Conservation (phyloP, 2,329 filamentous ascomycete genomes). For the Rhynchosporium secalis region DNA sequence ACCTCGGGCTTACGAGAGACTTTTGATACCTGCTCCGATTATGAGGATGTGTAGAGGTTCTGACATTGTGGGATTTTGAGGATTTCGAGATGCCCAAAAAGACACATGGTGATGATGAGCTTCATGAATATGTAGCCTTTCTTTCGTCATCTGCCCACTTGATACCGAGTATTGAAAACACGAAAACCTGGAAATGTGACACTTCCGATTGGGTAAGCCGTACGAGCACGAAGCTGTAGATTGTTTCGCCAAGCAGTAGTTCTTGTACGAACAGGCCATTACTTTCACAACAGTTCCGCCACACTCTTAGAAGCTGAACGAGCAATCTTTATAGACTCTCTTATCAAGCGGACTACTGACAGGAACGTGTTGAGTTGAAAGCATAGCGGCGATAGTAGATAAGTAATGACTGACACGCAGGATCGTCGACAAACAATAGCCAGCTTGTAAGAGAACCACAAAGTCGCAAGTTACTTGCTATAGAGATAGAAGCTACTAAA, state of each 20-base stretch:
- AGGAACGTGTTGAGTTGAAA: too few species aligned
- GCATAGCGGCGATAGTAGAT: too few species aligned
- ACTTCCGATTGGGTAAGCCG: not conserved
- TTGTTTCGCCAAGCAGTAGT: not conserved
- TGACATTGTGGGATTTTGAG: not conserved
- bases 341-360: not conserved
- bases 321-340: not conserved
- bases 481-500: too few species aligned
- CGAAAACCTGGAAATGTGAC: not conserved
- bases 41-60: constrained; percentile 13
- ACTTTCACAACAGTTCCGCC: not conserved
- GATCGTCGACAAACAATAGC: too few species aligned
- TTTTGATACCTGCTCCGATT: constrained; percentile 32
- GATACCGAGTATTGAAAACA: not conserved
- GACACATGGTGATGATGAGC: not conserved
- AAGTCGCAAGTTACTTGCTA: too few species aligned
- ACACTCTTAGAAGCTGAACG: not conserved
- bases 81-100: too few species aligned
- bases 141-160: not conserved
- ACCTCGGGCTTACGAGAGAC: constrained; percentile 44
- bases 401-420: too few species aligned
- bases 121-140: not conserved
- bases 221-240: not conserved
- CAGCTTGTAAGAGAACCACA: too few species aligned
- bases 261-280: not conserved